Evolutionary conservation across 352 stramenopile species (phyloP), one percentile per base, ranked within the genome.

Genomic region (Phytophthora agathidicida): DNA sequence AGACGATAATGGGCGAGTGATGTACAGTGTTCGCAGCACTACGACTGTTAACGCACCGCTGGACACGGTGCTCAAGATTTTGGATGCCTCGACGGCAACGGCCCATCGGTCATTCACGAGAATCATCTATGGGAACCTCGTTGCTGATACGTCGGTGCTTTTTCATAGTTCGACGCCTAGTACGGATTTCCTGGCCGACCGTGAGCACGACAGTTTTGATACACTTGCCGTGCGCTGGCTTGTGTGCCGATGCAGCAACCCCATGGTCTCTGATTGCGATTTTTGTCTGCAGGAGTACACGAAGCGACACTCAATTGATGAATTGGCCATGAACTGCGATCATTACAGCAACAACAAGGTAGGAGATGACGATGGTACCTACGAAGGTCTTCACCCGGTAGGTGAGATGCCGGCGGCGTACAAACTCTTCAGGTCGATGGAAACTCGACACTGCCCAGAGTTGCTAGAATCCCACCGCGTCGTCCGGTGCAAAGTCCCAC

Each of bases 141-240:
- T 94, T 23, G 72, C 78, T 37, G 81, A 93, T 50, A 86, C 80
- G n/a, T 78, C 75, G 0, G 81, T 92, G 44, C 80, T 94, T n/a
- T 90, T 72, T 56, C 82, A 92, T 48, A 76, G 71, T 32, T 80
- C 69, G 17, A 43, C 56, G 14, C 23, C 19, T 7, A 20, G 24
- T 45, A 47, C 52, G 2, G 43, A 61, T 39, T 64, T 56, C n/a
- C 28, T 35, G 22, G 38, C 41, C 16, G 24, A 45, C 13, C 33
- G 8, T 8, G 45, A 55, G 13, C 41, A 44, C 8, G 56, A 73
- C 4, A 66, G 53, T 14, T 50, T 57, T 5, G 77, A 90, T 49
- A 75, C 75, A 1, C 51, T 94, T 9, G 75, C 75, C 8, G 81
- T 93, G 24, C 83, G 84, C 26, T 94, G 83, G 85, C 49, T 91